Evolutionary conservation across 108 stramenopile genomes (phyloP).

Genomic region (Skeletonema marinoi): DNA sequence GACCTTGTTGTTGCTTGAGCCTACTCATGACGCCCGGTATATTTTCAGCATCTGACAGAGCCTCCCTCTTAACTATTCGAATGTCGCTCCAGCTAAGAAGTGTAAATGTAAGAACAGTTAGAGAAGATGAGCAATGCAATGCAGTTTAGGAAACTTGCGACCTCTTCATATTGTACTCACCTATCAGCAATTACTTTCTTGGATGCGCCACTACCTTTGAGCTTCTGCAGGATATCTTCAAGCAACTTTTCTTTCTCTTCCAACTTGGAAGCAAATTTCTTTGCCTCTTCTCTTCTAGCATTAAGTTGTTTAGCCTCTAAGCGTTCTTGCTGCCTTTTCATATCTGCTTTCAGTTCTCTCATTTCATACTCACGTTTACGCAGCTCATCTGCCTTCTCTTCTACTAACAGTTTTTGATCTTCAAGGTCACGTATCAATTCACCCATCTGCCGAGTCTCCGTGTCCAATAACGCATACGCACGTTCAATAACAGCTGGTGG

Average conservation of each 20-base stretch:
- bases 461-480: slow-evolving; percentile 83
- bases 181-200: slow-evolving; percentile 81
- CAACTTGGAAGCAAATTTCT: slow-evolving; percentile 80
- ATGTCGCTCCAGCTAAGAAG: slow-evolving; percentile 78
- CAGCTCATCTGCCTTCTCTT: slow-evolving; percentile 71
- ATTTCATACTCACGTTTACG: slow-evolving; percentile 74
- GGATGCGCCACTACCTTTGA: slow-evolving; percentile 74
- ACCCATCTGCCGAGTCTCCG: slow-evolving; percentile 86
- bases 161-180: not conserved
- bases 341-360: slow-evolving; percentile 62
- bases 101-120: not conserved
- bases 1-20: slow-evolving; percentile 42
- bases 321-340: slow-evolving; percentile 68
- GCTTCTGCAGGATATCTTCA: slow-evolving; percentile 81
- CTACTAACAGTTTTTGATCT: slow-evolving; percentile 76
- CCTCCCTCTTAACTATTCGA: slow-evolving; percentile 83
- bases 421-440: slow-evolving; percentile 86
- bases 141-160: not conserved
- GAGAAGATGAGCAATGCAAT: not conserved
- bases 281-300: slow-evolving; percentile 77
- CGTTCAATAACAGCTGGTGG: slow-evolving; percentile 72
- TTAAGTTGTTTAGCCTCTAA: slow-evolving; percentile 72
- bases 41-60: slow-evolving; percentile 74
- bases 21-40: slow-evolving; percentile 58
- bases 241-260: slow-evolving; percentile 90